Evolutionary conservation across 306 rosid genomes (phyloP), one percentile per base, ranked within the genome.

Genomic region (Arachis hypogaea): DNA sequence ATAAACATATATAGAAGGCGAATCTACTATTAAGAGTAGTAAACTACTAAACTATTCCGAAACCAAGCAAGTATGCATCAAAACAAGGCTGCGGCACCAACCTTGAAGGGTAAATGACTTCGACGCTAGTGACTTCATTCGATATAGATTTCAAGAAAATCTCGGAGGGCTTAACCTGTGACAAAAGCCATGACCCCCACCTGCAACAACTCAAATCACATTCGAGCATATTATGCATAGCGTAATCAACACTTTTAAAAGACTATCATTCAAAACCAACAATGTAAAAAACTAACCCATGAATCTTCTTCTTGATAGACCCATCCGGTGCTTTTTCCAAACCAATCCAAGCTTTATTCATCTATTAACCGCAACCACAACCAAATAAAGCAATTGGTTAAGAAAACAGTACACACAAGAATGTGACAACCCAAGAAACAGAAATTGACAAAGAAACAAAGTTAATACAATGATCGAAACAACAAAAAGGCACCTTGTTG

Each of bases 151-250:
- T 88, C 81, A 94, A 82, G 72, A 94, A 87, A 10, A 92, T 88
- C 95, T 94, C 99, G 4, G 96, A 87, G 2, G 99, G 99, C 78
- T 86, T 85, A 60, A 94, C 98, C 63, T 87, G 86, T 12, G 99
- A 85, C 82, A 94, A 77, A 40, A 92, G 93, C 89, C 83, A 70
- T 82, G 89, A 42, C 54, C 97, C 99, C 67, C 92, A 62, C 76
- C 99, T 94, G 70, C 80, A 76, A 72, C 38, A 84, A 64, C 62
- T 54, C 11, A 36, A 70, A 73, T 57, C 45, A 54, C 59, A 64
- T 70, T 52, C 33, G 10, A 69, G 28, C 7, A 33, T 33, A 33
- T 4, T 2, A 33, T 33, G 38, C 38, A 33, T 33, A 33, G 4
- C 38, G 4, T 33, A 33, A 33, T 33, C 4, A 33, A 33, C 38